Base-by-base conservation (phyloP, 2,329 filamentous ascomycete genomes). In the Fusarium sacchari region DNA sequence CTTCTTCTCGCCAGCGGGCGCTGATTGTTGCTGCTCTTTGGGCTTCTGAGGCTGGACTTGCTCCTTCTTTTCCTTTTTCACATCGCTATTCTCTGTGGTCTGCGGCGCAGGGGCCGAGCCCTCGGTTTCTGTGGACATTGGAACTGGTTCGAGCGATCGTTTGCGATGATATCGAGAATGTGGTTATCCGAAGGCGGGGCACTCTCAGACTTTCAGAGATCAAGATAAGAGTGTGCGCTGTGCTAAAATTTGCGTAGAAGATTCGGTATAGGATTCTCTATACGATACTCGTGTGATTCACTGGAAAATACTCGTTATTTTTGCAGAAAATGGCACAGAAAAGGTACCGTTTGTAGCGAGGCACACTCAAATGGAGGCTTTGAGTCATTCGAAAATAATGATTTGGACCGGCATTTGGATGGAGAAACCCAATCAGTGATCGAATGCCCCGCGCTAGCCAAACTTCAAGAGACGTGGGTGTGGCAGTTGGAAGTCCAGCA, bases 1-100 rank as follows among this genome's bases (percentile, higher is more conserved):
- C 81, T 94, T 93, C 77, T 85, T 85, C 64, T 84, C 84, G 62
- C 78, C 80, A 26, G 66, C 52, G n/a, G 68, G 53, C 44, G 71
- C 73, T 17, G 77, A 66, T 61, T 55, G 62, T 63, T 76, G 66
- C 56, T 67, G 76, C 64, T 76, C 44, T 76, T n/a, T 80, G 53
- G 69, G 22, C 37, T 78, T n/a, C 40, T 78, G 74, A 26, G 66
- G 47, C 49, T 80, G 76, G 52, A 60, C 50, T 62, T 75, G 72
- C 37, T 76, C 67, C 53, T 77, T 75, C 59, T 78, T 76, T 53
- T 78, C 71, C 30, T 77, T 64, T 39, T 78, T 79, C 60, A 77
- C 76, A 37, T 73, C 76, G 20, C 76, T 59, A 43, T 79, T 78
- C 46, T 76, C 78, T 26, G 79, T 53, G 42, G 58, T 66, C 58